Conservation (phyloP, 2,329 filamentous ascomycete species). For the Curvularia spicifera region DNA sequence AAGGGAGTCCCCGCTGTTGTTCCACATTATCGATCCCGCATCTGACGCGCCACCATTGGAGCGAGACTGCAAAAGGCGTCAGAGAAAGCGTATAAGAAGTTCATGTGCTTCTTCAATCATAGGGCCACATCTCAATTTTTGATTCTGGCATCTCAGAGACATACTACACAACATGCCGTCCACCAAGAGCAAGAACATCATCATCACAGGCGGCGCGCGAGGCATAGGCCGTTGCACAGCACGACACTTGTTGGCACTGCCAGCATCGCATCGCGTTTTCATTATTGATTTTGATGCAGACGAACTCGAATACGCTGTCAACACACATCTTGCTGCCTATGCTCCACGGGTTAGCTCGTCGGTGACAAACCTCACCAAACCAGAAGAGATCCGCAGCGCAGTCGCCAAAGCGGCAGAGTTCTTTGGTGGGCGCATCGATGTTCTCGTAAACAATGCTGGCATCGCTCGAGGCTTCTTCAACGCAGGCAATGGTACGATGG, state of each 20-base stretch:
- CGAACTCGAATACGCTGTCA: slow-evolving; percentile 40
- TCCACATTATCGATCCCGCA: slow-evolving; percentile 14
- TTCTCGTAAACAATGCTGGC: slow-evolving; percentile 42
- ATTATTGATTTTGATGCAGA: slow-evolving; percentile 53
- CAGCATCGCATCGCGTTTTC: slow-evolving; percentile 52
- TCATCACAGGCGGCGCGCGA: slow-evolving; percentile 52
- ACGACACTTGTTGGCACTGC: slow-evolving; percentile 48
- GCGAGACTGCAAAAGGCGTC: background rate
- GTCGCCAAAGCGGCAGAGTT: slow-evolving; percentile 49
- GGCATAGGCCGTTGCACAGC: slow-evolving; percentile 55
- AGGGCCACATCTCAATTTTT: background rate
- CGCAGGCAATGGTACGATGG: slow-evolving; percentile 33
- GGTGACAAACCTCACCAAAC: slow-evolving; percentile 48
- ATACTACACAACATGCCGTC: slow-evolving; percentile 23
- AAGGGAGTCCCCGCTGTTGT: slow-evolving; percentile 9
- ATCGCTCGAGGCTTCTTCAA: slow-evolving; percentile 34
- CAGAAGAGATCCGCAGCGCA: slow-evolving; percentile 32
- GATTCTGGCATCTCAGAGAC: background rate
- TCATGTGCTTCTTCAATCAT: background rate
- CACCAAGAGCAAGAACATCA: slow-evolving; percentile 35
- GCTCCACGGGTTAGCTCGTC: slow-evolving; percentile 36
- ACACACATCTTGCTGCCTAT: slow-evolving; percentile 41
- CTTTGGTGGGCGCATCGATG: slow-evolving; percentile 42
- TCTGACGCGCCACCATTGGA: slow-evolving; percentile 7
- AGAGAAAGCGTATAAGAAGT: background rate